These are phyloP conservation scores for Hypomyces rosellus DNA, from an alignment of 2,329 filamentous ascomycete species.

Conservation along the genomic window DNA sequence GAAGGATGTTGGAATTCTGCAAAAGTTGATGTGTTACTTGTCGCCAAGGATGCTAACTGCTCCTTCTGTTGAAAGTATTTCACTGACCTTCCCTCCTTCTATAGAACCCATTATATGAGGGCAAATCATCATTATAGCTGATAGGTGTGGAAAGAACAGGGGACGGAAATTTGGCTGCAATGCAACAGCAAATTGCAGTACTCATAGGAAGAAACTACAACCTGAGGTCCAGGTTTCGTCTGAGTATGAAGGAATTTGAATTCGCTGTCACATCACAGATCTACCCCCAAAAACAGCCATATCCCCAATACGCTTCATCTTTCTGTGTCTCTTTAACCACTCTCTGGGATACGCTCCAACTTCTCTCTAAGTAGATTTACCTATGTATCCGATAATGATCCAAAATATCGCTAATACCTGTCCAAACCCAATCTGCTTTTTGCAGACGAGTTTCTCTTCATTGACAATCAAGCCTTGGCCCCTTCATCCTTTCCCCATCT, in stretches of 20 bases:
- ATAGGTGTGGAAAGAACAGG: too few species aligned
- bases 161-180: too few species aligned
- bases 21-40: background rate
- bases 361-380: background rate
- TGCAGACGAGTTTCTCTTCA: too few species aligned
- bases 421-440: too few species aligned
- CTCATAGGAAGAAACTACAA: too few species aligned
- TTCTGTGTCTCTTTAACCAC: background rate
- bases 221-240: too few species aligned
- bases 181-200: too few species aligned
- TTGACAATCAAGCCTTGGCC: constrained; percentile 1
- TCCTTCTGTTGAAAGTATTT: background rate
- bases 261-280: background rate
- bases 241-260: too few species aligned
- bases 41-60: background rate
- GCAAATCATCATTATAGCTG: too few species aligned
- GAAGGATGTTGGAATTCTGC: background rate
- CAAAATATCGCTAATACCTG: background rate
- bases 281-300: too few species aligned
- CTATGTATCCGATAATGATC: background rate
- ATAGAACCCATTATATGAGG: background rate
- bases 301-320: background rate
- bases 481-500: constrained; percentile 63
- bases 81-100: background rate
- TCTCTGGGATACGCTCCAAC: background rate